These are phyloP conservation scores for Ballota nigra DNA, from an alignment of 257 asterid genomes.

Conservation along the genomic window DNA sequence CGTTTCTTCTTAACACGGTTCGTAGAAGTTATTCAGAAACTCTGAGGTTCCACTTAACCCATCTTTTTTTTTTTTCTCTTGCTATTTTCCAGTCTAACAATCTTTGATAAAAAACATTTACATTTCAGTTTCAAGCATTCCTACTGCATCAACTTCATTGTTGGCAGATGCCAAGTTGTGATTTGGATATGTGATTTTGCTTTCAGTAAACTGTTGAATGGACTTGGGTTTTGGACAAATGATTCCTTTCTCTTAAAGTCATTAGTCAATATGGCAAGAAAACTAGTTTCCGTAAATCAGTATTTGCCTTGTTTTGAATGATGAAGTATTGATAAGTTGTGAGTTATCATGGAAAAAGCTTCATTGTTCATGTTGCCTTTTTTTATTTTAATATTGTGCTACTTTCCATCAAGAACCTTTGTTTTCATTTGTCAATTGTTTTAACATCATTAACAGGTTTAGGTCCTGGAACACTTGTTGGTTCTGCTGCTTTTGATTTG, in stretches of 20 bases:
- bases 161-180: neutral
- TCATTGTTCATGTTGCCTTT: neutral
- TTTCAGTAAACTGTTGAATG: neutral
- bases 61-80: neutral
- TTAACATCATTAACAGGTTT: constrained; percentile 49
- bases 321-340: neutral
- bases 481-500: constrained; percentile 96
- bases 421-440: constrained; percentile 6
- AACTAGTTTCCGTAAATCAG: neutral
- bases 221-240: neutral
- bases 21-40: neutral
- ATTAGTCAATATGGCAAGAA: neutral
- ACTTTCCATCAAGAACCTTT: neutral
- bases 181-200: neutral
- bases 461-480: constrained; percentile 98
- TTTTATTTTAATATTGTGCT: neutral
- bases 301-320: neutral
- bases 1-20: neutral
- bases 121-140: neutral
- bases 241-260: neutral
- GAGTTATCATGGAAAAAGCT: neutral
- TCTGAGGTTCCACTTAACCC: neutral
- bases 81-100: neutral
- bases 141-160: constrained; percentile 3
- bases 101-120: neutral